Conservation (phyloP, 192 early-diverging fungal genomes). For the Coemansia sp. region DNA sequence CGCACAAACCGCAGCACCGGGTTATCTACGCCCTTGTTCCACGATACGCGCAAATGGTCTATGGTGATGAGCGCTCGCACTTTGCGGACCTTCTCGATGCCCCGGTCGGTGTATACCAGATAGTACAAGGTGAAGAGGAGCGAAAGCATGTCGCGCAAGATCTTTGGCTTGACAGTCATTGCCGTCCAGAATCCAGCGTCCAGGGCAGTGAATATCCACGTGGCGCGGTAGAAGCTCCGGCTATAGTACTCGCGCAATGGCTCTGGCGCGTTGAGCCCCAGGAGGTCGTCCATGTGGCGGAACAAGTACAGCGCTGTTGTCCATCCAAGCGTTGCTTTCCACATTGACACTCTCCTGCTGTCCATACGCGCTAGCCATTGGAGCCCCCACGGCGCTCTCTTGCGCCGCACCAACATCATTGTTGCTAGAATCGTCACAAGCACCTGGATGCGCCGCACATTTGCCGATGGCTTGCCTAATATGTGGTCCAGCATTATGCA, state of each 20-base stretch:
- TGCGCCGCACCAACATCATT: slow-evolving; percentile 21
- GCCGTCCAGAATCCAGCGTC: slow-evolving; percentile 95
- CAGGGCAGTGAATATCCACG: slow-evolving; percentile 85
- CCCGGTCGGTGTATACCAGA: slow-evolving; percentile 78
- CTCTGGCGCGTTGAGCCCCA: slow-evolving; percentile 77
- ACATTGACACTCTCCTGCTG: slow-evolving; percentile 49
- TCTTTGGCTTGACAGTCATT: slow-evolving; percentile 72
- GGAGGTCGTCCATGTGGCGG: slow-evolving; percentile 66
- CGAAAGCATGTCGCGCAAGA: slow-evolving; percentile 71
- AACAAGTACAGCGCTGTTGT: slow-evolving; percentile 64
- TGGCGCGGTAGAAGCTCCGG: slow-evolving; percentile 84
- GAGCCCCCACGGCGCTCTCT: slow-evolving; percentile 31
- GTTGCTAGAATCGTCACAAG: slow-evolving; percentile 15
- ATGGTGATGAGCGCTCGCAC: slow-evolving; percentile 75
- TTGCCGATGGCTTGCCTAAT: slow-evolving; percentile 84
- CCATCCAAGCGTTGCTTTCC: slow-evolving; percentile 73
- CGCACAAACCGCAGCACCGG: slow-evolving; percentile 25
- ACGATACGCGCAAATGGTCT: slow-evolving; percentile 82
- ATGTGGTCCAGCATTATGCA: slow-evolving; percentile 85
- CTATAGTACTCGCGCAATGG: slow-evolving; percentile 84
- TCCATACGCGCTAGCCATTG: slow-evolving; percentile 17
- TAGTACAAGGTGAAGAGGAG: slow-evolving; percentile 81
- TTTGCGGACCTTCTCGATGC: slow-evolving; percentile 81
- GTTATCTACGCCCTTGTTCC: slow-evolving; percentile 75
- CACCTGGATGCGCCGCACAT: slow-evolving; percentile 78